Evolutionary conservation across 441 rosid species (phyloP).

Genomic region (Gossypium gossypioides): DNA sequence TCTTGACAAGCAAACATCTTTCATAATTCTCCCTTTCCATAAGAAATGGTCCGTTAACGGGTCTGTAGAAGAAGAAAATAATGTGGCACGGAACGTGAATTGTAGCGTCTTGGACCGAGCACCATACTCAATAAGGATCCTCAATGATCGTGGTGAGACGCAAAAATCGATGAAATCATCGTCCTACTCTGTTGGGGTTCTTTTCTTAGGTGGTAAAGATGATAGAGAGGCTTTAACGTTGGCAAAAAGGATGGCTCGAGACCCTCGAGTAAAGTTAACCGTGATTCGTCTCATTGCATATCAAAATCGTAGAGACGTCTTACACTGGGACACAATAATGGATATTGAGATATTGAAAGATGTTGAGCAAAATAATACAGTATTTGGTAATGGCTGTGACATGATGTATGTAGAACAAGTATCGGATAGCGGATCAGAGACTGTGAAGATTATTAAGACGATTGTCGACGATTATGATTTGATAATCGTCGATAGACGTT

Average conservation of each 20-base stretch:
- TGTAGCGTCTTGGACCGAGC: conserved; percentile 23
- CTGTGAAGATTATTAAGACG: conserved; percentile 20
- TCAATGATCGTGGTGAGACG: conserved; percentile 10
- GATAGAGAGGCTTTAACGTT: conserved; percentile 33
- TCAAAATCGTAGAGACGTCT: not conserved
- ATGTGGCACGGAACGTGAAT: conserved; percentile 24
- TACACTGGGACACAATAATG: conserved; percentile 28
- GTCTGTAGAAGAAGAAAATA: conserved; percentile 16
- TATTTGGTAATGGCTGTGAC: not conserved
- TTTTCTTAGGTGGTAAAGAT: conserved; percentile 36
- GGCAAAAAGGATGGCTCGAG: conserved; percentile 28
- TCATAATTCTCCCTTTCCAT: conserved; percentile 34
- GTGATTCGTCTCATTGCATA: conserved; percentile 20
- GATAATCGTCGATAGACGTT: conserved; percentile 27
- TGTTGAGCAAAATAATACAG: not conserved
- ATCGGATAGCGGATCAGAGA: conserved; percentile 26
- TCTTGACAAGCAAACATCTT: conserved; percentile 21
- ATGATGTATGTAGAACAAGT: conserved; percentile 19
- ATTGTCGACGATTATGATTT: not conserved
- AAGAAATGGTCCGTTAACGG: conserved; percentile 28
- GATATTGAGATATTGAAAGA: conserved; percentile 20
- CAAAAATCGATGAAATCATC: not conserved
- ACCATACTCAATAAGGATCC: conserved; percentile 33
- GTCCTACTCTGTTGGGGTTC: conserved; percentile 14
- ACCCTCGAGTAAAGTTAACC: conserved; percentile 23